A percentile compares a stretch with the other conserved stretches of the same genome.
These are phyloP conservation scores for Fusarium robinianum DNA, from an alignment of 2,329 filamentous ascomycete species.

Conservation along the genomic window DNA sequence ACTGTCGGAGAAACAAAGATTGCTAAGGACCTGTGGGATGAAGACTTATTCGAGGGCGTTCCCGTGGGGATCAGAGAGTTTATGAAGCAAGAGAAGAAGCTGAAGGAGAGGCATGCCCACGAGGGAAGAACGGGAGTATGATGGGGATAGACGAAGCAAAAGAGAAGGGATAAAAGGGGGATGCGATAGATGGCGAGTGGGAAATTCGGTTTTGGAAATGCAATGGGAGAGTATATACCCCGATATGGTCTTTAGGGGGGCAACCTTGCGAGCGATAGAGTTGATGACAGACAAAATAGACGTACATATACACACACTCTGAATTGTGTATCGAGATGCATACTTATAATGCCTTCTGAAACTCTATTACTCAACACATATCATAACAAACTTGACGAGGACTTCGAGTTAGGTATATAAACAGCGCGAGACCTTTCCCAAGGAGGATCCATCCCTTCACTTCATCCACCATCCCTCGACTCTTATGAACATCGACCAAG, in stretches of 20 bases:
- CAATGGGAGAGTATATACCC: conserved; percentile 29
- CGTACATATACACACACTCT: neutral
- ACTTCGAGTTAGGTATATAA: too few species aligned
- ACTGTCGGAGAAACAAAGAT: conserved; percentile 45
- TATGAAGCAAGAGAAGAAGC: conserved; percentile 92
- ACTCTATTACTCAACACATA: too few species aligned
- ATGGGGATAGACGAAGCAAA: neutral
- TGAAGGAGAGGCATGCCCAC: conserved; percentile 73
- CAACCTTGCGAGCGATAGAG: conserved; percentile 23
- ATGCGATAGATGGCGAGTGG: too few species aligned
- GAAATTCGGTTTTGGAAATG: neutral
- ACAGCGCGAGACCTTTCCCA: too few species aligned
- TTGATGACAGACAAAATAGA: conserved; percentile 30
- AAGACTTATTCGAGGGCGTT: conserved; percentile 76
- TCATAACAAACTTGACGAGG: too few species aligned
- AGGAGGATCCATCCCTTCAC: too few species aligned
- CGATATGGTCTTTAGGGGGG: conserved; percentile 15
- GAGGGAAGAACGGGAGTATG: conserved; percentile 55
- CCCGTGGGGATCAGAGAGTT: conserved; percentile 95
- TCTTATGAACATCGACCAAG: too few species aligned
- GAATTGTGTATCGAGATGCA: neutral
- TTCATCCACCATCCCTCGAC: too few species aligned
- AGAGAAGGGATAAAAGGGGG: conserved; percentile 1
- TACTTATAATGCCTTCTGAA: neutral
- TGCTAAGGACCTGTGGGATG: conserved; percentile 60